Evolutionary conservation across 2,329 filamentous ascomycete genomes (phyloP).

Genomic region (Trichophyton verrucosum): DNA sequence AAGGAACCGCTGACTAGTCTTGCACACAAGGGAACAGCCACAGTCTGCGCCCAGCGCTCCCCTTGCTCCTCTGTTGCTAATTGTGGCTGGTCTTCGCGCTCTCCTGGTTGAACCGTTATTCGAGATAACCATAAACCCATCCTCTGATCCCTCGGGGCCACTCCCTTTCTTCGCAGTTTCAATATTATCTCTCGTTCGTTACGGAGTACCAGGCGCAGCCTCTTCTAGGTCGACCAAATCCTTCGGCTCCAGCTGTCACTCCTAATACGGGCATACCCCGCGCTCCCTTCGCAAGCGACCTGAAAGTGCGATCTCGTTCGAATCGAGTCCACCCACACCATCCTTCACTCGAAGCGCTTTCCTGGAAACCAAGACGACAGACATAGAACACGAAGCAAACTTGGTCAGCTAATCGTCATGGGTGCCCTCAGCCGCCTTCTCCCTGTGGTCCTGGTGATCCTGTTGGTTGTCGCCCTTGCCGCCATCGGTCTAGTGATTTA

Average conservation of each 20-base stretch:
- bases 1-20: neutral
- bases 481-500: slow-evolving; percentile 47
- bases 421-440: slow-evolving; percentile 27
- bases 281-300: neutral
- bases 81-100: neutral
- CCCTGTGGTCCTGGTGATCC: slow-evolving; percentile 45
- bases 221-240: neutral
- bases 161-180: neutral
- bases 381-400: neutral
- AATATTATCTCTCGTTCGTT: neutral
- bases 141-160: neutral
- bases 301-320: neutral
- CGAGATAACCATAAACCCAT: neutral
- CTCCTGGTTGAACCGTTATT: neutral
- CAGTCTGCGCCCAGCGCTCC: neutral
- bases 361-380: neutral
- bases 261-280: neutral
- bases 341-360: neutral
- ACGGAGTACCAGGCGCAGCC: neutral
- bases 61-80: neutral
- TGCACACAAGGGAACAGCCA: neutral
- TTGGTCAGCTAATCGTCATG: neutral
- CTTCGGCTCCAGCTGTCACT: neutral
- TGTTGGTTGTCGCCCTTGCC: slow-evolving; percentile 39
- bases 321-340: neutral